Evolutionary conservation across 2,329 filamentous ascomycete genomes (phyloP).

Genomic region (Fusarium redolens): DNA sequence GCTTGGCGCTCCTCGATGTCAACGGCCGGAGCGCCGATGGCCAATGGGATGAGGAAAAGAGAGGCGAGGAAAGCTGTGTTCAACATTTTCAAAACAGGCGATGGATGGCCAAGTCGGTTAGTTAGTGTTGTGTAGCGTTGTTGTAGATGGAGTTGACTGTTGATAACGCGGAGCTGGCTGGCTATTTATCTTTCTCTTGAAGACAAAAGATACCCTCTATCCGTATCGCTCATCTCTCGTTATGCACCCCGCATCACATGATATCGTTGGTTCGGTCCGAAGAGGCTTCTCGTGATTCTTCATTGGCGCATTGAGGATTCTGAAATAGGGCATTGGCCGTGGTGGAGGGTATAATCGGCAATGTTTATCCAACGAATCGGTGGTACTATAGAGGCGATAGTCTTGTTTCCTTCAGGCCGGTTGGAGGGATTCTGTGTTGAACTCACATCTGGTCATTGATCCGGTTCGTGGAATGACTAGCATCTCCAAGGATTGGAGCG

Average conservation of each 20-base stretch:
- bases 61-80: not conserved
- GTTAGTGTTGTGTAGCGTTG: not conserved
- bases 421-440: no score
- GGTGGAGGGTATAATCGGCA: not conserved
- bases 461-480: no score
- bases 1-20: not conserved
- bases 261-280: not conserved
- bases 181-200: not conserved
- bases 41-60: not conserved
- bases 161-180: not conserved
- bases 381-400: not conserved
- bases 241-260: not conserved
- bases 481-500: no score
- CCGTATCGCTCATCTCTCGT: not conserved
- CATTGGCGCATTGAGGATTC: not conserved
- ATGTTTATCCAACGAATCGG: not conserved
- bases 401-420: not conserved
- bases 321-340: not conserved
- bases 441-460: no score
- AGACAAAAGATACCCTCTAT: fast-evolving
- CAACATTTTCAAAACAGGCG: not conserved
- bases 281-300: not conserved
- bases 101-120: fast-evolving
- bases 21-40: not conserved
- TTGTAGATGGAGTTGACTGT: not conserved